phyloP scores from a whole-genome alignment of 371 early-diverging fungal species.

The Lichtheimia ramosa region DNA sequence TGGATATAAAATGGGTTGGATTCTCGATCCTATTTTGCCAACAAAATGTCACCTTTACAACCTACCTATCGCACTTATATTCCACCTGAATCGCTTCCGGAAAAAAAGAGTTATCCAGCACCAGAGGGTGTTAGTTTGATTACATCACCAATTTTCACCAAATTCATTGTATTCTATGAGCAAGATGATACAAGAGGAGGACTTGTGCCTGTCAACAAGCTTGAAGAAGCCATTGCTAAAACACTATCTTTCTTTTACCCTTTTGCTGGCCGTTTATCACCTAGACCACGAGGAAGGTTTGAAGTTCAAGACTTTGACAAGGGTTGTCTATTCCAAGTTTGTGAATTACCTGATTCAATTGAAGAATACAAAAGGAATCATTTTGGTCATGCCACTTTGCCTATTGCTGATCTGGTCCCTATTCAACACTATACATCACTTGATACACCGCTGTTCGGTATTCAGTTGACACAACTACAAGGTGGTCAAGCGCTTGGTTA shows the following conservation, averaged over 20 bases:
- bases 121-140: not conserved
- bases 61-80: not conserved
- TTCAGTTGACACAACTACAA: not conserved
- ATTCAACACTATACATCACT: not conserved
- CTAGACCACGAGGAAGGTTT: not conserved
- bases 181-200: not conserved
- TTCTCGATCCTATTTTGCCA: too few species aligned
- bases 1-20: too few species aligned
- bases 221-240: not conserved
- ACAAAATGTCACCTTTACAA: not conserved
- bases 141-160: not conserved
- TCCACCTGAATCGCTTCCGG: not conserved
- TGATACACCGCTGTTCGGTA: not conserved
- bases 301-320: not conserved
- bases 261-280: not conserved
- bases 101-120: not conserved
- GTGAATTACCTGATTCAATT: not conserved
- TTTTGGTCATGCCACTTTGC: not conserved
- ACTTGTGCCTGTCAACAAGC: not conserved
- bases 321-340: not conserved
- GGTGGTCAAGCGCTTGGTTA: not conserved
- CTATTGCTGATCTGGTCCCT: not conserved
- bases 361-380: not conserved
- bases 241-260: not conserved
- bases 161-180: not conserved